These are phyloP conservation scores for Termitomyces sp. DNA, from an alignment of 768 basidiomycete genomes.

Conservation along the genomic window DNA sequence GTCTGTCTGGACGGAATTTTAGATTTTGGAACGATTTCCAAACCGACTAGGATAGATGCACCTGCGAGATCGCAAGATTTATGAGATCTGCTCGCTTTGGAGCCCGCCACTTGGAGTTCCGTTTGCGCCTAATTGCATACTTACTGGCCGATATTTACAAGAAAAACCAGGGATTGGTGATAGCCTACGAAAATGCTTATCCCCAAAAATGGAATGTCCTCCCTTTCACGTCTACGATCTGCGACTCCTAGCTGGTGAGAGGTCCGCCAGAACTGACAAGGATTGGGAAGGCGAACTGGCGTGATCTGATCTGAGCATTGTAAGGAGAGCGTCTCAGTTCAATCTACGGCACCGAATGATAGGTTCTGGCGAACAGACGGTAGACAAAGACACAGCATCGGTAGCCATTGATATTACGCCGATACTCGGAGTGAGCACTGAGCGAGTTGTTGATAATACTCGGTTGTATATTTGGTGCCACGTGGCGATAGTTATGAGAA, in stretches of 20 bases:
- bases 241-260: background rate
- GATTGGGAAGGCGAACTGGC: background rate
- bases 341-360: conserved; percentile 10
- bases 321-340: conserved; percentile 1
- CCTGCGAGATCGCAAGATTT: background rate
- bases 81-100: conserved; percentile 2
- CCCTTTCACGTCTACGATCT: conserved; percentile 5
- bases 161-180: background rate
- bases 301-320: conserved; percentile 4
- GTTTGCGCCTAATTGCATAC: background rate
- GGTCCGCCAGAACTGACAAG: conserved; percentile 3
- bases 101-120: background rate
- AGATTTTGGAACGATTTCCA: conserved; percentile 5
- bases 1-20: conserved; percentile 8
- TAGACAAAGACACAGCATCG: conserved; percentile 11
- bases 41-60: background rate
- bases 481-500: background rate
- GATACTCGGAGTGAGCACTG: background rate
- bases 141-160: background rate
- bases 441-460: background rate
- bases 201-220: background rate
- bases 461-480: background rate
- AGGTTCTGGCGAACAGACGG: conserved; percentile 9
- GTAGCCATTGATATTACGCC: background rate
- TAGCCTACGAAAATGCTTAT: background rate